These are phyloP conservation scores for Aristolochia californica DNA, from an alignment of 164 flowering plant genomes.

Conservation along the genomic window DNA sequence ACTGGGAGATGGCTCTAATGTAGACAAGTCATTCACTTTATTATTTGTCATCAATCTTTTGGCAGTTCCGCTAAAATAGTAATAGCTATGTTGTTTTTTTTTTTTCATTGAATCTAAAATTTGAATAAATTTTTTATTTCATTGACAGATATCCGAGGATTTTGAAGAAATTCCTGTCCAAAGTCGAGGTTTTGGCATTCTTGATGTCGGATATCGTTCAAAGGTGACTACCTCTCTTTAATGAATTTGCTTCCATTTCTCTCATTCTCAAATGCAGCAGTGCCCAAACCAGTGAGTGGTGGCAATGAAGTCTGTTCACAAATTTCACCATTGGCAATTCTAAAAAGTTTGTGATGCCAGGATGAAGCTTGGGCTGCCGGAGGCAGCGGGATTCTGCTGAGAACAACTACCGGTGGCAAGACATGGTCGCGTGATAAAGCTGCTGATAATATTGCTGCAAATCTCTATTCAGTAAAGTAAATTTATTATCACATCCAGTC, in stretches of 20 bases:
- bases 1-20: too few species aligned
- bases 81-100: too few species aligned
- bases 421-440: slow-evolving; percentile 93
- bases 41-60: too few species aligned
- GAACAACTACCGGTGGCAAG: slow-evolving; percentile 91
- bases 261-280: too few species aligned
- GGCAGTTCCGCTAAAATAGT: too few species aligned
- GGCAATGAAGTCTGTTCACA: too few species aligned
- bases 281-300: too few species aligned
- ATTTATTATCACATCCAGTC: too few species aligned
- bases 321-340: neutral
- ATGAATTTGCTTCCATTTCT: neutral
- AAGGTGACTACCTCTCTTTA: slow-evolving; percentile 62
- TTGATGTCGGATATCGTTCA: slow-evolving; percentile 95
- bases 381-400: slow-evolving; percentile 84
- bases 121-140: neutral
- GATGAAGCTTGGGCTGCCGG: slow-evolving; percentile 99
- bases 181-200: slow-evolving; percentile 97
- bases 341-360: slow-evolving; percentile 22
- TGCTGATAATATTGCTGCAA: slow-evolving; percentile 93
- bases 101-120: neutral
- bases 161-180: slow-evolving; percentile 92
- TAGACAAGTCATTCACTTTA: too few species aligned
- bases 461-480: slow-evolving; percentile 95
- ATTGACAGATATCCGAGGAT: slow-evolving; percentile 71